Conservation (phyloP, 2,329 filamentous ascomycete species). For the Cercospora sesami region DNA sequence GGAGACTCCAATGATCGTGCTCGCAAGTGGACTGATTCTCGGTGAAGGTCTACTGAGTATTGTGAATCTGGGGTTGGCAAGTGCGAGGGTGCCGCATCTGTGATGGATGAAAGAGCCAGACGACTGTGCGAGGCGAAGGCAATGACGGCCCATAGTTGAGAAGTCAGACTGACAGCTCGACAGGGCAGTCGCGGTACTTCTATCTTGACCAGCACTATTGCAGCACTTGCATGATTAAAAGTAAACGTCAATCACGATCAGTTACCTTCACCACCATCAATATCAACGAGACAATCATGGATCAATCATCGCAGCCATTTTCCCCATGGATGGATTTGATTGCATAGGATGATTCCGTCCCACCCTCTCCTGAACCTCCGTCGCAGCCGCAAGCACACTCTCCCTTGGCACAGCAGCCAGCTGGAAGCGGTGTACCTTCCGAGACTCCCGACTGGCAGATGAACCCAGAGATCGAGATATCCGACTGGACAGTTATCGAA, state of each 20-base stretch:
- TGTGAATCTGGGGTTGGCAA: conserved; percentile 80
- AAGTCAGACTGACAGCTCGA: not conserved
- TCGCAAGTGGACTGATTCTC: conserved; percentile 86
- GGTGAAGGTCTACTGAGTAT: conserved; percentile 93
- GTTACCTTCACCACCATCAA: not conserved
- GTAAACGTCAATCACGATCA: not conserved
- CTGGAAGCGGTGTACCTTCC: not conserved
- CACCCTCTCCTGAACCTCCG: not conserved
- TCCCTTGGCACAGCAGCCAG: not conserved
- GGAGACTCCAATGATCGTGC: conserved; percentile 80
- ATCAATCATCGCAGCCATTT: not conserved
- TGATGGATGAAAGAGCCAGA: conserved; percentile 15
- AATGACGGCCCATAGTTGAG: not conserved
- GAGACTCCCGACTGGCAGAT: not conserved
- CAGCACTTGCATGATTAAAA: not conserved
- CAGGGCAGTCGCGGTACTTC: not conserved
- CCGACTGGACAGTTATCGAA: not conserved
- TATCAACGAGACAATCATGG: not conserved
- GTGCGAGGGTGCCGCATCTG: conserved; percentile 71
- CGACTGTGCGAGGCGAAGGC: not conserved
- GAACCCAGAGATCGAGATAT: not conserved
- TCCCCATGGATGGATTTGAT: not conserved
- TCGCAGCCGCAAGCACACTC: not conserved
- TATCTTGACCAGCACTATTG: not conserved
- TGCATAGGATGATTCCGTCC: not conserved